phyloP scores from a whole-genome alignment of 441 rosid genomes.

The Euphorbia celastroides region DNA sequence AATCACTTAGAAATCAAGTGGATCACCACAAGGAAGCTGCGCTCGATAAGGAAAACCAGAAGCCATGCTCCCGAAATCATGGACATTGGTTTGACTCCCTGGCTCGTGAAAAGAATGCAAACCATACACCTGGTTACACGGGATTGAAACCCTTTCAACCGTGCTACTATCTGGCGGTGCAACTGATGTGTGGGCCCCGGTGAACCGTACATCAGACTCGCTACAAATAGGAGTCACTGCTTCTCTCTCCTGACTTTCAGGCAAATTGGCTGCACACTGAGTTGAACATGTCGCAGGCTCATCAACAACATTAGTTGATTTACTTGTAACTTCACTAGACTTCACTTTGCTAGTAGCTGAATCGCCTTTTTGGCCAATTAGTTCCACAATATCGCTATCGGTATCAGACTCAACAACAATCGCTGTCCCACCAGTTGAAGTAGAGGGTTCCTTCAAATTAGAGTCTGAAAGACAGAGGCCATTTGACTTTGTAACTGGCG shows the following conservation, averaged over 20 bases:
- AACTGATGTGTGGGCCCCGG: not conserved
- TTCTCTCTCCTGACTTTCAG: slow-evolving; percentile 5
- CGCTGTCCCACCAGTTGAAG: not conserved
- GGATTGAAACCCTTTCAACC: slow-evolving; percentile 1
- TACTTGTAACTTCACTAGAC: slow-evolving; percentile 7
- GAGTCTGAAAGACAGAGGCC: not conserved
- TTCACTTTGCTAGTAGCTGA: not conserved
- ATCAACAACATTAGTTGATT: not conserved
- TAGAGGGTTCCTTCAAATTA: not conserved
- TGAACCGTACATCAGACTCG: slow-evolving; percentile 4
- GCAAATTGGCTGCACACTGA: slow-evolving; percentile 7
- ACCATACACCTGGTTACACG: slow-evolving; percentile 19
- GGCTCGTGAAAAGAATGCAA: not conserved
- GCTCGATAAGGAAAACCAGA: no score
- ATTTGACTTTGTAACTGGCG: not conserved
- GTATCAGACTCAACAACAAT: slow-evolving; percentile 9
- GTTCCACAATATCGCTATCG: not conserved
- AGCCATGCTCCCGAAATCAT: slow-evolving; percentile 3
- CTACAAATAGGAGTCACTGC: slow-evolving; percentile 10
- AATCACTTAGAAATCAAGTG: no score
- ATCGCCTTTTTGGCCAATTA: not conserved
- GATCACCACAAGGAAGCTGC: no score
- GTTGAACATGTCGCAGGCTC: not conserved
- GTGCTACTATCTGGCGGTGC: slow-evolving; percentile 8
- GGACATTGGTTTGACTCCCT: slow-evolving; percentile 6